phyloP scores from a whole-genome alignment of 2,329 filamentous ascomycete genomes.

The Fusarium setosum region DNA sequence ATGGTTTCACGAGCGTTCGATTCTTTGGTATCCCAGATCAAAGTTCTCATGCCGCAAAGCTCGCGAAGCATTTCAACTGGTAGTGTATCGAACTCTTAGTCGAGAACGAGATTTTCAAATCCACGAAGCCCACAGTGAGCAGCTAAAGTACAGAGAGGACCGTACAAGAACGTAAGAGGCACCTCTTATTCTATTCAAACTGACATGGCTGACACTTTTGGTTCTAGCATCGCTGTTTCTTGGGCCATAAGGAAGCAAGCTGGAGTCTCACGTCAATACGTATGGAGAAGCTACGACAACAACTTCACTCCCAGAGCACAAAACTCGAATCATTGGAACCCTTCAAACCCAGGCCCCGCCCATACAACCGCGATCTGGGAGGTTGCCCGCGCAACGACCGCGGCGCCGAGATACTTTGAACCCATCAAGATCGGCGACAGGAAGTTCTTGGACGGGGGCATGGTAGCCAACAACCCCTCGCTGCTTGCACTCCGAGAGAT shows the following conservation, averaged over 20 bases:
- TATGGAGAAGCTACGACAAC: background rate
- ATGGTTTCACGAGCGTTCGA: slow-evolving; percentile 1
- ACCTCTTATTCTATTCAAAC: too few species aligned
- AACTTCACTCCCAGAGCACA: background rate
- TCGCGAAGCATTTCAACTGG: background rate
- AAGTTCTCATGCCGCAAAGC: slow-evolving; percentile 5
- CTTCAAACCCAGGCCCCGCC: too few species aligned
- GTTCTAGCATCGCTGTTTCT: background rate
- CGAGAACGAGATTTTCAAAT: background rate
- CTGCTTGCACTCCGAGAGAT: background rate
- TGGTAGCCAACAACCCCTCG: slow-evolving; percentile 8
- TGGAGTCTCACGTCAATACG: too few species aligned
- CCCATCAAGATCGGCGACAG: background rate
- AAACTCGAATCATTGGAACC: background rate
- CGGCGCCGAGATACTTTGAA: background rate
- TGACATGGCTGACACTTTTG: background rate
- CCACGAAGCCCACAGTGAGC: background rate
- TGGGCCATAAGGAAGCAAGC: too few species aligned
- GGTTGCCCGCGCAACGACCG: slow-evolving; percentile 6
- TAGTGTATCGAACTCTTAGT: rapidly evolving
- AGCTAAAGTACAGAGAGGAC: slow-evolving; percentile 3
- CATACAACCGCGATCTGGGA: slow-evolving; percentile 1
- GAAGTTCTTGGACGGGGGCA: background rate
- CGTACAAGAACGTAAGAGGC: slow-evolving; percentile 5
- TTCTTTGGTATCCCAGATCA: background rate